Evolutionary conservation across 129 eudicot genomes (phyloP).

Genomic region (Chrysanthemum seticuspe): DNA sequence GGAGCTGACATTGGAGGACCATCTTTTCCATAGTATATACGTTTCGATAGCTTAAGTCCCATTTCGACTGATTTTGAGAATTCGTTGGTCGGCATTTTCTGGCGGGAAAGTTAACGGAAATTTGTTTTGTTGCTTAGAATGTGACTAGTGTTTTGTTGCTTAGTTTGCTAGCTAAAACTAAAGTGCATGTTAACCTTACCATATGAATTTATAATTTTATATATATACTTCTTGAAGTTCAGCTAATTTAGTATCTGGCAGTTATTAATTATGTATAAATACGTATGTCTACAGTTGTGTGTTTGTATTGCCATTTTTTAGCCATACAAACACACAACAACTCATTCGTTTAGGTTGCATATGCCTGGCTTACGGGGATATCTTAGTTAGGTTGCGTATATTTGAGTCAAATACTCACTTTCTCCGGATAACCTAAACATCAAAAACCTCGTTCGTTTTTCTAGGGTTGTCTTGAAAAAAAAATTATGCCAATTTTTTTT

Average conservation of each 20-base stretch:
- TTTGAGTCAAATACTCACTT: too few species aligned
- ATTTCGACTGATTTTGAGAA: slow-evolving; percentile 58
- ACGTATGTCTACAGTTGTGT: not conserved
- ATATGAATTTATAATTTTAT: slow-evolving; percentile 27
- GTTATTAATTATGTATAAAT: not conserved
- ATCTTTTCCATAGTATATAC: slow-evolving; percentile 71
- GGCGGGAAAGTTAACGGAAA: slow-evolving; percentile 8
- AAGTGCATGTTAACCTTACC: not conserved
- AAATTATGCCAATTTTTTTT: not conserved
- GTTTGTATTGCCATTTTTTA: not conserved
- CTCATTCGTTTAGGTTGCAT: too few species aligned
- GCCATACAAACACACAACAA: too few species aligned
- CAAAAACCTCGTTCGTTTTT: too few species aligned
- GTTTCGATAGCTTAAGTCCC: slow-evolving; percentile 64
- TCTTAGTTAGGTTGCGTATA: too few species aligned
- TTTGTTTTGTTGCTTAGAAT: not conserved
- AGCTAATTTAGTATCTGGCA: not conserved
- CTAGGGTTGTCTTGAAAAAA: not conserved
- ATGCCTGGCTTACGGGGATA: too few species aligned
- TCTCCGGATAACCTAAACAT: too few species aligned
- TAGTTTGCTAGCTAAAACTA: slow-evolving; percentile 20
- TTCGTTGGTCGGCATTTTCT: slow-evolving; percentile 45
- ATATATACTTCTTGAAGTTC: slow-evolving; percentile 12
- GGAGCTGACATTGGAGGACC: slow-evolving; percentile 22
- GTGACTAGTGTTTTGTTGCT: not conserved